Conservation (phyloP, 306 rosid species). For the Benincasa hispida region DNA sequence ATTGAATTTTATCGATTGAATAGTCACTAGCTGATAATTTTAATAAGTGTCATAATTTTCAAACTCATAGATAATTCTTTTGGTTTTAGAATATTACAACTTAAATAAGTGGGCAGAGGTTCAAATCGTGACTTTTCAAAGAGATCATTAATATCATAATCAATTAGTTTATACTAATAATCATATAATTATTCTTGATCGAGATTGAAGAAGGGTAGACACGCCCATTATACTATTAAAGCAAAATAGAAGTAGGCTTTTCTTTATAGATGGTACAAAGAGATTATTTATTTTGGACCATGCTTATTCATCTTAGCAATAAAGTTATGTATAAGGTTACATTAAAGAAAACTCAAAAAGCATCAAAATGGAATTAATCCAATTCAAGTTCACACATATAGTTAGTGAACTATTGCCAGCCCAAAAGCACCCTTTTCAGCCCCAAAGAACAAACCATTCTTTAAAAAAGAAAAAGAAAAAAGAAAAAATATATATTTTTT, state of each 20-base stretch:
- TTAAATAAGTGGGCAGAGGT: neutral
- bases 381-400: neutral
- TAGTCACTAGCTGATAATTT: neutral
- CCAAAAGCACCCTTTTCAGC: neutral
- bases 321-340: neutral
- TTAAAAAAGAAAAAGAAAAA: neutral
- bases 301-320: neutral
- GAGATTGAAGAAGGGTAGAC: neutral
- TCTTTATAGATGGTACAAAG: neutral
- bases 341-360: neutral
- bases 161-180: neutral
- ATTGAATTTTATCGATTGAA: neutral
- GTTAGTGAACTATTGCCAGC: constrained; percentile 3
- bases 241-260: neutral
- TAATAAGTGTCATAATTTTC: neutral
- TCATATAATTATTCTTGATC: neutral
- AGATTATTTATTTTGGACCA: neutral
- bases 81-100: neutral
- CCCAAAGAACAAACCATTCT: neutral
- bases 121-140: neutral
- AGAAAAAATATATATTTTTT: neutral
- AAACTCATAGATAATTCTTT: neutral
- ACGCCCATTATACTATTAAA: neutral
- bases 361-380: neutral
- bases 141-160: neutral